These are phyloP conservation scores for Diplocarpon rosae DNA, from an alignment of 2,329 filamentous ascomycete species.

Conservation along the genomic window DNA sequence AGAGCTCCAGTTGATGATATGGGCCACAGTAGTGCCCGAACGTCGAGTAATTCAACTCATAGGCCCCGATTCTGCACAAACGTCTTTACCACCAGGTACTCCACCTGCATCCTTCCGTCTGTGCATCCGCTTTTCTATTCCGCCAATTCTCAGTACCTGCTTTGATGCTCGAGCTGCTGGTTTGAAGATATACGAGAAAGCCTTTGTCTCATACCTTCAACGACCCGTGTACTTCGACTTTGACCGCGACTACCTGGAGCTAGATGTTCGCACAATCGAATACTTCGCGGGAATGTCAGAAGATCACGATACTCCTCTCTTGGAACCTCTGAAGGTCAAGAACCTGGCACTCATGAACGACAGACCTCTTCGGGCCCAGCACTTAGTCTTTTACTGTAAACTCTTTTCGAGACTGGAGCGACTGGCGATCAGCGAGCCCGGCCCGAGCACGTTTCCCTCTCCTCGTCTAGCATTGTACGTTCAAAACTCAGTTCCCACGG, in stretches of 20 bases:
- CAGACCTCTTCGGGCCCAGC: not conserved
- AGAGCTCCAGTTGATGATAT: conserved; percentile 8
- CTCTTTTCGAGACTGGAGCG: not conserved
- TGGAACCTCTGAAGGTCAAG: not conserved
- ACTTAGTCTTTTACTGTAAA: not conserved
- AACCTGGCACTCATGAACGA: not conserved
- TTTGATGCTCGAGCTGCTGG: not conserved
- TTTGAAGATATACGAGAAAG: not conserved
- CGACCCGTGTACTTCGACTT: not conserved
- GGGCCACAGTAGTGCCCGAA: not conserved
- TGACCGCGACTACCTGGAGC: conserved; percentile 1
- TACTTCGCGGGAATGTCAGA: not conserved
- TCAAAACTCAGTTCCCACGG: too few relatives aligned
- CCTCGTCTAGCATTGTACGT: not conserved
- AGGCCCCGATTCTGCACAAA: not conserved
- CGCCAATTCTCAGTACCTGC: not conserved
- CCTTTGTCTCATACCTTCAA: not conserved
- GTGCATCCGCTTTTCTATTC: not conserved
- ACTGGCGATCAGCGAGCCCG: not conserved
- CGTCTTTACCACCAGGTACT: not conserved
- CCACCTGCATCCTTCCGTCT: not conserved
- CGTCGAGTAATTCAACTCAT: not conserved
- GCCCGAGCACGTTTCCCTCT: not conserved
- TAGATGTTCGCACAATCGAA: not conserved
- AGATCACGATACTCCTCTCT: not conserved